Percentiles rank a stretch among this genome's conserved stretches.
Evolutionary conservation across 2,329 filamentous ascomycete genomes (phyloP).

Genomic region (Alternaria arborescens): DNA sequence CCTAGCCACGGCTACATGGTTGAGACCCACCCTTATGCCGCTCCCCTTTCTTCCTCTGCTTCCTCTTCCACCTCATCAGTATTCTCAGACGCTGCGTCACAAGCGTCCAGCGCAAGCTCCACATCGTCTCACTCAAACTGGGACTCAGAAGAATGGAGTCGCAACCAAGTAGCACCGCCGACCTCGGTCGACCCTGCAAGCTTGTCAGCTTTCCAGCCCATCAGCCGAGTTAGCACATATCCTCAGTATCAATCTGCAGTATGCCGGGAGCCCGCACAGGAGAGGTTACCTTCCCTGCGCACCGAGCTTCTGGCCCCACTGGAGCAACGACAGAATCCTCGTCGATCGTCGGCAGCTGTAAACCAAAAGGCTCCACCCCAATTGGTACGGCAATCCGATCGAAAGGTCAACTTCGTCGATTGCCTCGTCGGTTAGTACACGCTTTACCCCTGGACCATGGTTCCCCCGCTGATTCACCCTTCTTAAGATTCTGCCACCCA

Average conservation of each 20-base stretch:
- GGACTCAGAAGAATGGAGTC: conserved; percentile 50
- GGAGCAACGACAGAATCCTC: conserved; percentile 70
- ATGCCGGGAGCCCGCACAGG: conserved; percentile 44
- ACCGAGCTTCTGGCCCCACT: conserved; percentile 61
- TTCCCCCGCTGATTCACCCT: conserved; percentile 38
- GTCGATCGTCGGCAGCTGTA: conserved; percentile 64
- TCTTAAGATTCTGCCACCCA: conserved; percentile 90
- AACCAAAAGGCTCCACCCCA: conserved; percentile 73
- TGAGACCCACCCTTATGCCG: conserved; percentile 68
- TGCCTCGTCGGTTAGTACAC: conserved; percentile 89
- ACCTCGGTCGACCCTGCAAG: conserved; percentile 33
- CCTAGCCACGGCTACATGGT: conserved; percentile 47
- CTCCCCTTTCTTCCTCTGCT: conserved; percentile 75
- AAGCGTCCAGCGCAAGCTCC: conserved; percentile 73
- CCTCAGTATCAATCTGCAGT: conserved; percentile 51
- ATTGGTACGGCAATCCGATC: conserved; percentile 85
- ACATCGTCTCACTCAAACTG: conserved; percentile 67
- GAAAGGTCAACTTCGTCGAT: conserved; percentile 95
- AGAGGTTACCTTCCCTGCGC: conserved; percentile 46
- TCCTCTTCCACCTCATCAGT: conserved; percentile 80
- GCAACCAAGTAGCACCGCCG: conserved; percentile 32
- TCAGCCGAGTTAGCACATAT: conserved; percentile 48
- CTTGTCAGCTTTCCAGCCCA: conserved; percentile 41
- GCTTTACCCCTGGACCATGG: conserved; percentile 45
- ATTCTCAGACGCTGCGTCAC: conserved; percentile 74